Evolutionary conservation across 1,284 basidiomycete genomes (phyloP).

Genomic region (Fomes fomentarius): DNA sequence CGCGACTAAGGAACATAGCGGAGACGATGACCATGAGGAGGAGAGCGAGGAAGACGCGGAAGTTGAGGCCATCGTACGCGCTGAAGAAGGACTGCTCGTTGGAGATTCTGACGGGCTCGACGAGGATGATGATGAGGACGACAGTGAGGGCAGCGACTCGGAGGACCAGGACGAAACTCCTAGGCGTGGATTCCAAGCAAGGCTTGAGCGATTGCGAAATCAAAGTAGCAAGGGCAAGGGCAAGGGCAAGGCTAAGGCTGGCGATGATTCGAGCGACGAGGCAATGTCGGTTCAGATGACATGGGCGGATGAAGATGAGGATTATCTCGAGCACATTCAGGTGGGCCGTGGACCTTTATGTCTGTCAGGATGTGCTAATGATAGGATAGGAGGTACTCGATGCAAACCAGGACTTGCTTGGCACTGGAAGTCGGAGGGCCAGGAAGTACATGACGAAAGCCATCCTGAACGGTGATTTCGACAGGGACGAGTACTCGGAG

Average conservation of each 20-base stretch:
- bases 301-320: conserved; percentile 69
- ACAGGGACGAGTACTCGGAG: conserved; percentile 39
- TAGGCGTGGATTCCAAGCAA: conserved; percentile 53
- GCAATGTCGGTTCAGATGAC: conserved; percentile 38
- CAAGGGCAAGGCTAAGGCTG: conserved; percentile 49
- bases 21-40: conserved; percentile 22
- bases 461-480: conserved; percentile 63
- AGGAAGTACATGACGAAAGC: conserved; percentile 66
- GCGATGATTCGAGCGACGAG: conserved; percentile 32
- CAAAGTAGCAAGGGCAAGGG: conserved; percentile 34
- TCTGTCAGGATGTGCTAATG: background rate
- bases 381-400: conserved; percentile 46
- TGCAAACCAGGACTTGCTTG: conserved; percentile 44
- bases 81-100: conserved; percentile 38
- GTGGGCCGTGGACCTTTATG: conserved; percentile 38
- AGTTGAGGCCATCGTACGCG: conserved; percentile 29
- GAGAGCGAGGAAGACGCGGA: conserved; percentile 29
- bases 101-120: conserved; percentile 27
- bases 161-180: too few relatives aligned
- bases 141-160: too few relatives aligned
- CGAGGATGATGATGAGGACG: conserved; percentile 27
- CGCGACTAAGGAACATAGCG: background rate
- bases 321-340: conserved; percentile 62
- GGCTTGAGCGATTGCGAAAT: conserved; percentile 48
- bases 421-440: conserved; percentile 48